These are phyloP conservation scores for Thermochaetoides dissita DNA, from an alignment of 2,329 filamentous ascomycete genomes.

Conservation along the genomic window DNA sequence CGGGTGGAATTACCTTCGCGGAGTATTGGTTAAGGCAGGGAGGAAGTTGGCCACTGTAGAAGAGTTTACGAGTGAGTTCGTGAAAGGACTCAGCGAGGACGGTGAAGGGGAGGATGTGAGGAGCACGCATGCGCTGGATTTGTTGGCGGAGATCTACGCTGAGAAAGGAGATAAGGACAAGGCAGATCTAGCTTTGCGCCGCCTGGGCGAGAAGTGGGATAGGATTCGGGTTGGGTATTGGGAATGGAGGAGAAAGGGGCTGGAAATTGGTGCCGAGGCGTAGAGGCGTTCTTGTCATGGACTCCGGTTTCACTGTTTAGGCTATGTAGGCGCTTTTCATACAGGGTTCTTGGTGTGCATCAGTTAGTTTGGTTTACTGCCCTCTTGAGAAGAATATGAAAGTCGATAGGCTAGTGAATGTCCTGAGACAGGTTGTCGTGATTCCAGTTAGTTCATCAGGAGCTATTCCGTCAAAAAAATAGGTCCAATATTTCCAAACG, in stretches of 20 bases:
- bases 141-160: slow-evolving; percentile 54
- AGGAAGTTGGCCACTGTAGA: slow-evolving; percentile 31
- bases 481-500: too few relatives aligned
- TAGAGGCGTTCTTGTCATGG: too few relatives aligned
- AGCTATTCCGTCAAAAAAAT: too few relatives aligned
- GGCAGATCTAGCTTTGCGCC: slow-evolving; percentile 55
- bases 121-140: slow-evolving; percentile 56
- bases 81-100: slow-evolving; percentile 30
- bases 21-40: slow-evolving; percentile 55
- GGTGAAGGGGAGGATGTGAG: slow-evolving; percentile 36
- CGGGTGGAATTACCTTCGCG: slow-evolving; percentile 82
- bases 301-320: too few relatives aligned
- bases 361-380: too few relatives aligned
- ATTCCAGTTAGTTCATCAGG: too few relatives aligned
- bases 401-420: too few relatives aligned
- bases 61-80: slow-evolving; percentile 37
- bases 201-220: slow-evolving; percentile 78
- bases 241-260: slow-evolving; percentile 53
- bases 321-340: too few relatives aligned
- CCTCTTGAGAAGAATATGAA: too few relatives aligned
- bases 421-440: too few relatives aligned
- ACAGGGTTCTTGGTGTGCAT: too few relatives aligned
- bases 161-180: slow-evolving; percentile 42
- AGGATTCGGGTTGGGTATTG: slow-evolving; percentile 85
- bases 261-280: slow-evolving; percentile 16